Evolutionary conservation across 225 moss, liverwort and hornwort species (phyloP), one percentile per base, ranked within the genome.

Genomic region (Takakia lepidozioides): DNA sequence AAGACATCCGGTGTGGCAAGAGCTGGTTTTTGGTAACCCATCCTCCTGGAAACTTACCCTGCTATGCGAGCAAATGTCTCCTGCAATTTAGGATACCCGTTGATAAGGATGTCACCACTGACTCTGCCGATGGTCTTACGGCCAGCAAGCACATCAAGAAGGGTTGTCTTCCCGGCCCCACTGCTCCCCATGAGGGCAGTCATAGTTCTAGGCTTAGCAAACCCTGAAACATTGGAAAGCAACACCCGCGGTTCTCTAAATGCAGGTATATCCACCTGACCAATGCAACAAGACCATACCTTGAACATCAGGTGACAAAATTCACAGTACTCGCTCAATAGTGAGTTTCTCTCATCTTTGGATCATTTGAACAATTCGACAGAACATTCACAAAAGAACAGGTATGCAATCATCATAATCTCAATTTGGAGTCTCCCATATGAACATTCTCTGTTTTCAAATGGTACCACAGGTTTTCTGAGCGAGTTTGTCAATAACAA

Each of bases 151-250:
- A 93, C 84, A 58, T 93, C 93, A 47, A 93, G 81, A 38, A 88
- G 67, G 27, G 93, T 88, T 23, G 88, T 86, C 59, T 93, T 93
- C 26, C 93, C 79, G 30, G 81, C 86, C 17, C 88, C 93, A 65
- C 93, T 93, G 44, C 88, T 93, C 55, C 82, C 93, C 86, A 89
- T 93, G 49, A 93, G 57, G 39, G 93, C 88, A 40, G 79, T 93
- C 70, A 86, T 62, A 24, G 86, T 76, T 48, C 67, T 54, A 6
- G 86, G 86, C 60, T 74, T 83, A 14, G 83, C 81, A 72, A 74
- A 88, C 58, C 86, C 79, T n/a, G 84, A 89, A 47, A 93, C 74
- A 56, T 80, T 86, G 43, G 81, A 77, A 32, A 93, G 79, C 22
- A 89, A 46, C 43, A 82, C 61, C 45, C 84, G 64, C 48, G 93